Evolutionary conservation across 2,329 filamentous ascomycete species (phyloP).

Genomic region (Sclerotinia borealis): DNA sequence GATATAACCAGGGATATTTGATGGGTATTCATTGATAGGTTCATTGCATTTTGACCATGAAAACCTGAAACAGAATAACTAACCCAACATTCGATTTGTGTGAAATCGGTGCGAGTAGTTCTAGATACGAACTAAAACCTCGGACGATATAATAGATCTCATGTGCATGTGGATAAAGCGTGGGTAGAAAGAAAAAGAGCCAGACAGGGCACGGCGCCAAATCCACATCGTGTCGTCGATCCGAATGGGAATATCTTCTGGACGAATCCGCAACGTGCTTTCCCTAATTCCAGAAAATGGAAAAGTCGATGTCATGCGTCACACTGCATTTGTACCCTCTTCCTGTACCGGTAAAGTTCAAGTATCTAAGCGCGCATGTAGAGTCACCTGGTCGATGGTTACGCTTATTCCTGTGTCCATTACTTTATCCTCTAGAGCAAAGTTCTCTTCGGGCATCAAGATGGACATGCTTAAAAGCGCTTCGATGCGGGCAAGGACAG

Average conservation of each 20-base stretch:
- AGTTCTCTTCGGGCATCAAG: not conserved
- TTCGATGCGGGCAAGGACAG: slow-evolving; percentile 11
- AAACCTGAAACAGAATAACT: not conserved
- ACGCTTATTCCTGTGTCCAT: not conserved
- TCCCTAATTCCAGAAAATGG: slow-evolving; percentile 2
- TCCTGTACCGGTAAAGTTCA: not conserved
- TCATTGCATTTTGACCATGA: not conserved
- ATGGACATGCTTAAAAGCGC: not conserved
- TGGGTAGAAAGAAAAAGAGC: not conserved
- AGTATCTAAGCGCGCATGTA: slow-evolving; percentile 12
- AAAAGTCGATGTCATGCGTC: slow-evolving; percentile 11
- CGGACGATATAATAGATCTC: slow-evolving; percentile 6
- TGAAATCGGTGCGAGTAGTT: slow-evolving; percentile 1
- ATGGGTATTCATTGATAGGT: not conserved
- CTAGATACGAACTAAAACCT: not conserved
- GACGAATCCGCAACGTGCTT: slow-evolving; percentile 5
- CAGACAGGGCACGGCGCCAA: slow-evolving; percentile 7
- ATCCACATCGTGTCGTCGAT: not conserved
- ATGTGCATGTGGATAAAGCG: slow-evolving; percentile 3
- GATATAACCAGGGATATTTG: not conserved
- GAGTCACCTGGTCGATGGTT: slow-evolving; percentile 7
- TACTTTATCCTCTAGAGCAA: not conserved
- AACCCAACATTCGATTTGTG: not conserved
- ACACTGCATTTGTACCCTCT: slow-evolving; percentile 12
- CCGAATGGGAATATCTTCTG: not conserved